Evolutionary conservation across 768 basidiomycete genomes (phyloP), one percentile per base, ranked within the genome.

Genomic region (Mycena vitilis): DNA sequence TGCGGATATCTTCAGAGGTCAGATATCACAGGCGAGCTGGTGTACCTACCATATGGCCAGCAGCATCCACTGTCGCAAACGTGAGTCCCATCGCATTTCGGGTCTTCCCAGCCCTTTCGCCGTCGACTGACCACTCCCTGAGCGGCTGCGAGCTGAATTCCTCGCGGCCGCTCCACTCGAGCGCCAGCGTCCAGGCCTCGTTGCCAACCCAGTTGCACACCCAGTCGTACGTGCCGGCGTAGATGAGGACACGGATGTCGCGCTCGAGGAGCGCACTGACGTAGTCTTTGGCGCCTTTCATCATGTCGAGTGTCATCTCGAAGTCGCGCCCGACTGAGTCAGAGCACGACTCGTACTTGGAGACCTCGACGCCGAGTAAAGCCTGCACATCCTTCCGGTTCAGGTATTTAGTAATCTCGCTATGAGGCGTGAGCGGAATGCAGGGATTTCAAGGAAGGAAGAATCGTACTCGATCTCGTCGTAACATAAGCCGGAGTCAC

Each of bases 1-100:
- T 48, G 20, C 5, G 15, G 23, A 48, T 22, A 48, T 22, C 23
- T 23, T 48, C 47, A 9, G 47, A 48, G 47, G 10, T 23, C 3
- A 48, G 10, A 23, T n/a, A 22, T 8, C 9, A 1, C 9, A n/a
- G 15, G 22, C 13, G 8, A 48, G 9, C 8, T 22, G 22, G 20
- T 48, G 0, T 48, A 79, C 84, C 68, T 74, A 87, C 86, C 87
- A 89, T 91, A 80, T 94, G 92, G 20, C 92, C 92, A 36, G 91
- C 93, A 7, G 85, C 90, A 53, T 84, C 78, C 48, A 92, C 78
- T 0, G 88, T 91, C 18, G 85, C 87, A 75, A 89, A 91, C 47
- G 89, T 91, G 63, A 95, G 78, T 22, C 85, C 85, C 11, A 84
- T 85, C 25, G 75, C 78, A 51, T 76, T 78, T 70, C 83, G 78